Conservation (phyloP, 140 eudicot genomes). For the Erigeron philadelphicus region DNA sequence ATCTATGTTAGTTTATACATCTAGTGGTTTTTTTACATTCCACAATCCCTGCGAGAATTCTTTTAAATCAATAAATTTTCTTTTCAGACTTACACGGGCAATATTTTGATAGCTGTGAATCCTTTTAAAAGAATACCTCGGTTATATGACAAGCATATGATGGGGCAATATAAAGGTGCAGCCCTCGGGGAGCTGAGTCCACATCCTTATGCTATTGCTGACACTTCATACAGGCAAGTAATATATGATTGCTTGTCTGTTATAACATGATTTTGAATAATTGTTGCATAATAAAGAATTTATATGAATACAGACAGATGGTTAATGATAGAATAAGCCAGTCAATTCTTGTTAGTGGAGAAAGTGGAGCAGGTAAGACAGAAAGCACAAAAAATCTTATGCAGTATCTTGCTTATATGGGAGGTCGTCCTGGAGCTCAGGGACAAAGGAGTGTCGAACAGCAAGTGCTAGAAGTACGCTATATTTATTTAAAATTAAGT, state of each 20-base stretch:
- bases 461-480: slow-evolving; percentile 79
- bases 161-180: slow-evolving; percentile 73
- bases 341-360: slow-evolving; percentile 94
- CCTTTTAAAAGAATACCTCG: slow-evolving; percentile 85
- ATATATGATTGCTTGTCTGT: slow-evolving; percentile 16
- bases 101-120: slow-evolving; percentile 89
- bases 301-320: slow-evolving; percentile 65
- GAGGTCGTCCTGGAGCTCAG: slow-evolving; percentile 54
- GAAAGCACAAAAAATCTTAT: slow-evolving; percentile 90
- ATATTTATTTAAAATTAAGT: slow-evolving; percentile 10
- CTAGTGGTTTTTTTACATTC: neutral
- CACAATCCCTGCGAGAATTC: neutral
- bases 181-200: slow-evolving; percentile 82
- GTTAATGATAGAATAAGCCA: slow-evolving; percentile 78
- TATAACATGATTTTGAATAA: neutral
- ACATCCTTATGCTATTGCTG: slow-evolving; percentile 96
- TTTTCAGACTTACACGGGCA: slow-evolving; percentile 91
- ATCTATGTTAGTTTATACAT: slow-evolving; percentile 65
- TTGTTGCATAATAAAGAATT: slow-evolving; percentile 2
- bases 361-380: slow-evolving; percentile 99
- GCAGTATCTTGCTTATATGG: slow-evolving; percentile 94
- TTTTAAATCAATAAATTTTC: slow-evolving; percentile 17
- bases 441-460: slow-evolving; percentile 81
- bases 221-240: slow-evolving; percentile 80
- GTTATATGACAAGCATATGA: slow-evolving; percentile 66